These are phyloP conservation scores for Globisporangium okanoganense DNA, from an alignment of 352 stramenopile species.

Conservation along the genomic window DNA sequence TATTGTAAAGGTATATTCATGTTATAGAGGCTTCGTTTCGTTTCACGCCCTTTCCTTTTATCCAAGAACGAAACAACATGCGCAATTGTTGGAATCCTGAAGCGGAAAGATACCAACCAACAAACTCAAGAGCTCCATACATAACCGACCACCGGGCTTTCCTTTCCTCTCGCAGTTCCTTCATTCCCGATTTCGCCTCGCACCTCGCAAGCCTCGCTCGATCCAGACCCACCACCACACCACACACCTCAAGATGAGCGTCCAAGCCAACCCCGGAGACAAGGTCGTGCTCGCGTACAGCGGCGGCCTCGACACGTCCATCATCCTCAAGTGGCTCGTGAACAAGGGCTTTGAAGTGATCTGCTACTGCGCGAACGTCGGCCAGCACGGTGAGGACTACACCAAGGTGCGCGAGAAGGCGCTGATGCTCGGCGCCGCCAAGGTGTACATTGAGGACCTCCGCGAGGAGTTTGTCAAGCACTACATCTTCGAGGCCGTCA, in stretches of 20 bases:
- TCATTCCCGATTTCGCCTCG: conserved; percentile 33
- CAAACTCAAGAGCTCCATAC: not conserved
- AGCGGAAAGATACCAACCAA: not conserved
- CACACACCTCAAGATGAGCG: conserved; percentile 48
- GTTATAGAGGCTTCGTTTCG: too few species aligned
- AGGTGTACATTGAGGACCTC: conserved; percentile 96
- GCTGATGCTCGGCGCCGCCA: conserved; percentile 61
- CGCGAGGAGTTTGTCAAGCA: conserved; percentile 95
- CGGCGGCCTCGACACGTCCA: conserved; percentile 97
- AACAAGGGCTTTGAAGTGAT: conserved; percentile 98
- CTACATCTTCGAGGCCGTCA: conserved; percentile 93
- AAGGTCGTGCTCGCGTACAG: conserved; percentile 97
- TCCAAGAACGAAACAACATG: not conserved
- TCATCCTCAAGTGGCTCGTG: conserved; percentile 98
- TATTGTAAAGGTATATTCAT: too few species aligned
- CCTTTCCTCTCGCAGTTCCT: not conserved
- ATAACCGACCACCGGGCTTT: not conserved
- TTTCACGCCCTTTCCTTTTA: not conserved
- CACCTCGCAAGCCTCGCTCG: conserved; percentile 14
- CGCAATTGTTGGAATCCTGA: not conserved
- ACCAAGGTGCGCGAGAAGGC: conserved; percentile 93
- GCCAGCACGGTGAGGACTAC: conserved; percentile 96
- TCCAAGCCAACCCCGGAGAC: conserved; percentile 64
- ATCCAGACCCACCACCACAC: not conserved
- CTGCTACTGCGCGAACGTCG: conserved; percentile 98